Base-by-base conservation (phyloP, 257 asterid species). In the Fraxinus excelsior region DNA sequence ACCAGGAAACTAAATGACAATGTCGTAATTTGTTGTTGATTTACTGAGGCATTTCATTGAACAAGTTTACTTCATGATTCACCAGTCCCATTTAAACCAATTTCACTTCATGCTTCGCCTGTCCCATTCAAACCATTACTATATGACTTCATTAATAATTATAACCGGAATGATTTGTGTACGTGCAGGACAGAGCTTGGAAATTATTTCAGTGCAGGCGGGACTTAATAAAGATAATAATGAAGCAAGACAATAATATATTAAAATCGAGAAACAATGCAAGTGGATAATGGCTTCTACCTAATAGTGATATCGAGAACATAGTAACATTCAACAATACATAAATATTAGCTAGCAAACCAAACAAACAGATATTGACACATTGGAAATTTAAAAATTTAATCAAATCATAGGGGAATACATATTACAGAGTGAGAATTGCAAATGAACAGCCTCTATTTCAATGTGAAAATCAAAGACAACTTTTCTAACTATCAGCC, bases 231-330 rank as follows among this genome's bases (percentile, higher is more conserved):
- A 9, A 9, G 44, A 0, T 9, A 10, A 38, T 10, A 9, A 9
- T 9, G 44, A 8, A 38, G 44, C 1, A 38, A 9, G 13, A 9
- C 29, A 28, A 38, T 10, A 38, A 38, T 38, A 1, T 38, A 38
- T 38, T 38, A 38, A 38, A 38, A 8, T 1, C 1, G 12, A 38
- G 44, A 38, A 38, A 38, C 44, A 38, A 38, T 38, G 44, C 44
- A 38, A 12, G 13, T 89, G 97, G 75, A 85, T 84, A 71, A 92
- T 90, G 65, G 99, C 91, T 84, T 94, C 97, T 77, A 94, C 86
- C 97, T 94, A 78, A 77, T 40, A 78, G 74, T 71, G 42, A 58
- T 67, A 73, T 74, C 70, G 67, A 82, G 77, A 71, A 72, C 2
- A 72, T 51, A 78, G 67, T 58, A 80, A 78, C 18, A 60, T 19